phyloP scores from a whole-genome alignment of 208 protist species.

The Leishmania lainsoni region DNA sequence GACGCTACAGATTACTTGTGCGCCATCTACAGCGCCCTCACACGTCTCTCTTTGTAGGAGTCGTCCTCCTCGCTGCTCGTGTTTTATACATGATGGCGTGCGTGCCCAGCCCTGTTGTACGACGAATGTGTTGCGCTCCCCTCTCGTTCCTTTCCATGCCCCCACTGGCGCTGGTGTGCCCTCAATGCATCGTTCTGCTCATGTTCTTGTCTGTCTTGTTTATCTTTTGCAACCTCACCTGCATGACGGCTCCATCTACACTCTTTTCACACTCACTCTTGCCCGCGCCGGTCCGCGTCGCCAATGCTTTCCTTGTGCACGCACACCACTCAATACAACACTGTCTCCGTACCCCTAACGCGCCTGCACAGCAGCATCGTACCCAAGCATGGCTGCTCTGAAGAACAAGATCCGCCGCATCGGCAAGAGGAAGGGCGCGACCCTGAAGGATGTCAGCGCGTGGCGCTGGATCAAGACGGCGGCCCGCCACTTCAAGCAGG shows the following conservation, averaged over 20 bases:
- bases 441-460: conserved; percentile 94
- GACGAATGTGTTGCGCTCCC: not conserved
- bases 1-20: not conserved
- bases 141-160: not conserved
- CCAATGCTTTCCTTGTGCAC: not conserved
- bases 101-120: not conserved
- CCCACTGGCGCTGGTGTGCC: not conserved
- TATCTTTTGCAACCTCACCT: not conserved
- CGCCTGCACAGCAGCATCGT: not conserved
- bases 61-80: not conserved
- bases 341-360: not conserved
- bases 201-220: not conserved
- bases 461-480: conserved; percentile 96
- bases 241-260: not conserved
- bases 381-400: conserved; percentile 46
- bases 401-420: conserved; percentile 86
- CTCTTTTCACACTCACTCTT: not conserved
- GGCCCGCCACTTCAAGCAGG: conserved; percentile 96
- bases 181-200: not conserved
- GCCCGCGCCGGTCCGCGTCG: not conserved
- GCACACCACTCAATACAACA: not conserved
- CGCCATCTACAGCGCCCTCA: not conserved
- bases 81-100: not conserved
- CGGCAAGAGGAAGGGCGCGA: conserved; percentile 90
- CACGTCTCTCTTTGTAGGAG: not conserved